Evolutionary conservation across 106 monocot species (phyloP), one percentile per base, ranked within the genome.

Genomic region (Cymbidium sinense): DNA sequence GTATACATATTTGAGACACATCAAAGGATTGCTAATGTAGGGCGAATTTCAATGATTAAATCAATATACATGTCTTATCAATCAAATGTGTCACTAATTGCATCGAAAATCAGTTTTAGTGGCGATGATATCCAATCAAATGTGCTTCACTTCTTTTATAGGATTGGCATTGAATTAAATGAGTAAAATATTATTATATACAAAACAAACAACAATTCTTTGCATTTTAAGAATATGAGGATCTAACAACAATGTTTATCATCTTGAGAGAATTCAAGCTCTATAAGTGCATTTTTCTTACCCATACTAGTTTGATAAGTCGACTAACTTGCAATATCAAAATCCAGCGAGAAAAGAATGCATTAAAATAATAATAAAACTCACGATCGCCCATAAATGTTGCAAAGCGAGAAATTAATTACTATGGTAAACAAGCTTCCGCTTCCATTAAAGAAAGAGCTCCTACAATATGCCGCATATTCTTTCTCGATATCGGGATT

Each of bases 391-490:
- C 89, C 75, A 99, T 75, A 77, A 99, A 99, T 37, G 99, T 99
- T 76, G 84, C 86, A 87, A 95, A 93, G 79, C 99, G n/a, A 88
- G 77, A n/a, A 95, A 86, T 93, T 74, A 75, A 85, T 81, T 71
- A 72, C 95, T 95, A 55, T 95, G 90, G 52, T 99, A 99, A 70
- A 99, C 73, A 79, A 99, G 99, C 74, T 83, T 92, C 99, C 99
- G 83, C n/a, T 50, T 93, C 92, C 21, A 75, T 35, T 71, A 87
- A 90, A 65, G 92, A 72, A 81, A 99, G 88, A 19, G 80, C 83
- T 77, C 99, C 99, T 76, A 82, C 95, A 82, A 99, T 88, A 78
- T 92, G 99, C 95, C 99, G 92, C 99, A 90, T 87, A 88, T 85
- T 95, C 99, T 79, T 84, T 87, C 78, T 74, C 73, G 95, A 64